Evolutionary conservation across 176 grass and related monocot genomes (phyloP).

Genomic region (Oryza brachyantha): DNA sequence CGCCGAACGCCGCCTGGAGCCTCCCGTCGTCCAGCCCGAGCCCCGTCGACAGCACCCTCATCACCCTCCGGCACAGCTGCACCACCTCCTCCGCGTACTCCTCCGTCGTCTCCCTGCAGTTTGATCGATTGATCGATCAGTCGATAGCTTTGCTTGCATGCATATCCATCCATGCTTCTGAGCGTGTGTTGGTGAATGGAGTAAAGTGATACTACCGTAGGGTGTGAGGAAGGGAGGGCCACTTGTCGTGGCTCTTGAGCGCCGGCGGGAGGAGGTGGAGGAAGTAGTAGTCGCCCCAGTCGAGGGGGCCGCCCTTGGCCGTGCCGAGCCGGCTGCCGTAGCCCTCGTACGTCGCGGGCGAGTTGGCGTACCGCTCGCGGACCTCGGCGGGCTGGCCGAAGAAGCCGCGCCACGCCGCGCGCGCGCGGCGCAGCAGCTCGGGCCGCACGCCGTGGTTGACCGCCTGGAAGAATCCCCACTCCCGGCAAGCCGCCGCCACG

Average conservation of each 20-base stretch:
- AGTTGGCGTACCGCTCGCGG: slow-evolving; percentile 74
- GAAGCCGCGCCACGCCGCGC: slow-evolving; percentile 56
- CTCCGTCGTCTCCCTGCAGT: slow-evolving; percentile 53
- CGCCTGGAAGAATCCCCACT: slow-evolving; percentile 88
- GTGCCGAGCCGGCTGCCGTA: slow-evolving; percentile 85
- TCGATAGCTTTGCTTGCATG: too few relatives aligned
- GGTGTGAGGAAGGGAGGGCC: slow-evolving; percentile 46
- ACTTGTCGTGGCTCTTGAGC: slow-evolving; percentile 76
- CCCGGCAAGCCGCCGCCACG: slow-evolving; percentile 48
- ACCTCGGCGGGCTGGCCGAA: slow-evolving; percentile 56
- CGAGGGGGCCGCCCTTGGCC: slow-evolving; percentile 48
- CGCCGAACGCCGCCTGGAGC: slow-evolving; percentile 58
- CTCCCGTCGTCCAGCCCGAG: slow-evolving; percentile 46
- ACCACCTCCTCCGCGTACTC: slow-evolving; percentile 60
- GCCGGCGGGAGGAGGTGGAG: slow-evolving; percentile 57
- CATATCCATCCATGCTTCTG: too few relatives aligned
- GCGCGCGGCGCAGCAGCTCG: slow-evolving; percentile 41
- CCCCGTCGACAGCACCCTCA: slow-evolving; percentile 50
- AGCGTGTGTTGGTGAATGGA: too few relatives aligned
- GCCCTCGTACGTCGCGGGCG: slow-evolving; percentile 81
- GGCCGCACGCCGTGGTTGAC: slow-evolving; percentile 77
- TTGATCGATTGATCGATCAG: too few relatives aligned
- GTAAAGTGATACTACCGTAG: slow-evolving; percentile 51
- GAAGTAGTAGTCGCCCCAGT: slow-evolving; percentile 92
- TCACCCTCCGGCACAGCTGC: slow-evolving; percentile 45